Evolutionary conservation across 2,329 filamentous ascomycete genomes (phyloP).

Genomic region (Clonostachys rosea): DNA sequence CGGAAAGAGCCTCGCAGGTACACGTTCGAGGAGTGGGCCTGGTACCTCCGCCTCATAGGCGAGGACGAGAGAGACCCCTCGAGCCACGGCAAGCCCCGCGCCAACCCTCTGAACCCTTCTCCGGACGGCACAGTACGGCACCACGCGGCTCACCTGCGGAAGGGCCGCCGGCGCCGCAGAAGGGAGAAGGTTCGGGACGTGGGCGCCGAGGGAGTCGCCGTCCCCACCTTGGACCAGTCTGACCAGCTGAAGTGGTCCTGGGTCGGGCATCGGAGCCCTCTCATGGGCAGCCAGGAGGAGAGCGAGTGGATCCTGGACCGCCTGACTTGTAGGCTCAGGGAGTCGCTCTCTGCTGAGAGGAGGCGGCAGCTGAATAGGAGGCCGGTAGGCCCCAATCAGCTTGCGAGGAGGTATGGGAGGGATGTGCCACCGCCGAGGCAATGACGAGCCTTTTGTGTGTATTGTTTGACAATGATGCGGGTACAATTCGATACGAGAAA

Average conservation of each 20-base stretch:
- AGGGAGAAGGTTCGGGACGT: too few species aligned
- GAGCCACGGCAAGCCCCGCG: conserved; percentile 26
- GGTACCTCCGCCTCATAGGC: conserved; percentile 75
- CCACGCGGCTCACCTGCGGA: too few species aligned
- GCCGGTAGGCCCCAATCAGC: neutral
- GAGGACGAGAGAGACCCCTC: conserved; percentile 54
- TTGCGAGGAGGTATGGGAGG: neutral
- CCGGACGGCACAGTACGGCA: conserved; percentile 3
- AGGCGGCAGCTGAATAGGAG: neutral
- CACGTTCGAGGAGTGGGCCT: conserved; percentile 80
- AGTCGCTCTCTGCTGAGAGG: conserved; percentile 17
- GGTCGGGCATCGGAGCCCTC: conserved; percentile 64
- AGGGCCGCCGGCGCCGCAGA: neutral
- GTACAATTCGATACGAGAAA: too few species aligned
- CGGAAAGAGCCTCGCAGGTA: conserved; percentile 60
- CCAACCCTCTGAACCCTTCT: conserved; percentile 39
- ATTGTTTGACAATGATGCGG: too few species aligned
- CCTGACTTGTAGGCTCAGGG: conserved; percentile 48
- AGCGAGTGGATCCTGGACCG: conserved; percentile 69
- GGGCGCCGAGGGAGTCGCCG: neutral
- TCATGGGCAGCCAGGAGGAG: conserved; percentile 66
- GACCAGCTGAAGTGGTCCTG: conserved; percentile 58
- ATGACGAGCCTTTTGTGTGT: too few species aligned
- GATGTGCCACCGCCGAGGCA: neutral
- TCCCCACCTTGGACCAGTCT: conserved; percentile 6